Evolutionary conservation across 2,329 filamentous ascomycete genomes (phyloP), one percentile per base, ranked within the genome.

Genomic region (Chaetomium sp.): DNA sequence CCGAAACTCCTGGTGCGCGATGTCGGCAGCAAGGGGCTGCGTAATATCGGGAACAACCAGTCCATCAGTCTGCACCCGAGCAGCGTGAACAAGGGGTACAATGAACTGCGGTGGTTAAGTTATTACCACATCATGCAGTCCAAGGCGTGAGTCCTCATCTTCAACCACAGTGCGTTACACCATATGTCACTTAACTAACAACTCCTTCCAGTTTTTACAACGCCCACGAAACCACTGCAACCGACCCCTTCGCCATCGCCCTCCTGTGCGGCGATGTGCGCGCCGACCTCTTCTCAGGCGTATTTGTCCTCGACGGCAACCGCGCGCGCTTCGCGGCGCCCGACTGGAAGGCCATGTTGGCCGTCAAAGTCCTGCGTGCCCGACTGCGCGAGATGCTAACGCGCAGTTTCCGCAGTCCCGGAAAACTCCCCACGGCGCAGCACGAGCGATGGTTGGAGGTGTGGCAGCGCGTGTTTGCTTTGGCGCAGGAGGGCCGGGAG

Each of bases 41-140:
- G 91, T 54, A 97, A 96, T 63, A 85, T 96, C 57, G 85, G 88
- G 52, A 97, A 96, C 73, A 96, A 95, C 68, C 92, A 97, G 70
- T 81, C 82, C 45, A 91, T 99, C 63, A 90, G 85, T 55, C 75
- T 99, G 19, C 90, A 95, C 63, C 88, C 91, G 0, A 88, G 87
- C 0, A 95, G 90, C 1, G 89, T 99, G 62, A 97, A 97, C 70
- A 91, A 91, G 67, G 80, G 78, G 6, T 76, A 76, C 57, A 74
- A 77, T 47, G 81, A 84, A 42, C 74, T 91, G 41, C 86, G 85
- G 66, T 97, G 89, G 84, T 75, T 99, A 45, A 94, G 89, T 0
- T 99, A 96, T 70, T 97, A 97, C 73, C 88, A 95, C 69, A 96
- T 97, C 61, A 95, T 97, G 89, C 91, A 96, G 70, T 87, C 88